phyloP scores from a whole-genome alignment of 345 rosid genomes.

The Pistacia vera region DNA sequence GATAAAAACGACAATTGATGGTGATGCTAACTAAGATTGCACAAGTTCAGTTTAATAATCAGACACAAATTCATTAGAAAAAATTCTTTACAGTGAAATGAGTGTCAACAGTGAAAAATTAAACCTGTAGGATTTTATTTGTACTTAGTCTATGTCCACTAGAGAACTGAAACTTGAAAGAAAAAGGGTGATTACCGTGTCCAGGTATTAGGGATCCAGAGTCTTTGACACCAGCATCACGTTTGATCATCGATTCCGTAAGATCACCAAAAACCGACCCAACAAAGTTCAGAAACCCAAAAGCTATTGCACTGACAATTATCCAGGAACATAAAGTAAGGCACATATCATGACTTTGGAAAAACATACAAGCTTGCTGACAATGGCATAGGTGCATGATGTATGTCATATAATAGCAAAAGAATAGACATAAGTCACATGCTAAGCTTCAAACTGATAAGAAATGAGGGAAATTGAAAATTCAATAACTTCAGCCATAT shows the following conservation, averaged over 20 bases:
- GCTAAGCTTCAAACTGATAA: background rate
- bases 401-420: conserved; percentile 2
- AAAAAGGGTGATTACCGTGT: conserved; percentile 54
- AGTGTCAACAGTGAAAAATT: no score
- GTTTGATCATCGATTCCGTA: conserved; percentile 93
- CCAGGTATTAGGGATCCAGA: conserved; percentile 97
- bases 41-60: no score
- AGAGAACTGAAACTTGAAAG: background rate
- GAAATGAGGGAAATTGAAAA: background rate
- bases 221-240: conserved; percentile 97
- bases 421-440: background rate
- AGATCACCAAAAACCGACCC: conserved; percentile 96
- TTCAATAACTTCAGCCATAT: background rate
- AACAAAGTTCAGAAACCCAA: conserved; percentile 81
- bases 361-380: background rate
- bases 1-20: no score
- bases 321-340: conserved; percentile 19
- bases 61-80: no score
- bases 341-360: background rate
- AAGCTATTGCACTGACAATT: conserved; percentile 69
- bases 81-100: no score
- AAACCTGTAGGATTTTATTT: no score
- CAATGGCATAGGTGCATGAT: background rate
- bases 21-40: no score
- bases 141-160: background rate